Percentiles rank a stretch among this genome's conserved stretches.
Evolutionary conservation across 768 basidiomycete genomes (phyloP).

Genomic region (Pleurotus eryngii): DNA sequence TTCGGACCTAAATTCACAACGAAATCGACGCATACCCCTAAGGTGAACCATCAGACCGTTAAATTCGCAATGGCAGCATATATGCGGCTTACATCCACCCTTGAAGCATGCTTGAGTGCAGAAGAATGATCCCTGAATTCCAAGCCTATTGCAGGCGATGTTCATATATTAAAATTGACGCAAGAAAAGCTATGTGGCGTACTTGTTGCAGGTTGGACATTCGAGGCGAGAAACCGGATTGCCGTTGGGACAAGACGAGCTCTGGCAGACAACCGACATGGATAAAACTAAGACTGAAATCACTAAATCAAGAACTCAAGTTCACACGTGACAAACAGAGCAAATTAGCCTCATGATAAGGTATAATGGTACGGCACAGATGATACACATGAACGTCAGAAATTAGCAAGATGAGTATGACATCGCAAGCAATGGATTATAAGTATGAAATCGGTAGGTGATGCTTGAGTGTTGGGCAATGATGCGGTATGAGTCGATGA

Average conservation of each 20-base stretch:
- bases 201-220: constrained; percentile 95
- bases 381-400: constrained; percentile 7
- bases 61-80: not conserved
- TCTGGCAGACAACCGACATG: constrained; percentile 54
- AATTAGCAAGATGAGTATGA: constrained; percentile 6
- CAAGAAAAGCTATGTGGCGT: constrained; percentile 20
- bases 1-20: not conserved
- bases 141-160: constrained; percentile 46
- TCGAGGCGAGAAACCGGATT: constrained; percentile 85
- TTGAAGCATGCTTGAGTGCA: constrained; percentile 98
- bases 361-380: not conserved
- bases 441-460: constrained; percentile 3
- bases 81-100: constrained; percentile 68
- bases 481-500: constrained; percentile 19
- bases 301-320: not conserved
- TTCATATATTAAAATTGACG: constrained; percentile 2
- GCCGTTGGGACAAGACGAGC: constrained; percentile 68
- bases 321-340: constrained; percentile 1
- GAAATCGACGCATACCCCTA: constrained; percentile 23
- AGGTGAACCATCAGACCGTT: not conserved
- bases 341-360: constrained; percentile 4
- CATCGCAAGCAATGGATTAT: constrained; percentile 14
- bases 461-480: constrained; percentile 15
- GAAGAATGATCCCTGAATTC: constrained; percentile 83
- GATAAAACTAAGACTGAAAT: not conserved